phyloP scores from a whole-genome alignment of 306 rosid genomes.

The Prunus dulcis region DNA sequence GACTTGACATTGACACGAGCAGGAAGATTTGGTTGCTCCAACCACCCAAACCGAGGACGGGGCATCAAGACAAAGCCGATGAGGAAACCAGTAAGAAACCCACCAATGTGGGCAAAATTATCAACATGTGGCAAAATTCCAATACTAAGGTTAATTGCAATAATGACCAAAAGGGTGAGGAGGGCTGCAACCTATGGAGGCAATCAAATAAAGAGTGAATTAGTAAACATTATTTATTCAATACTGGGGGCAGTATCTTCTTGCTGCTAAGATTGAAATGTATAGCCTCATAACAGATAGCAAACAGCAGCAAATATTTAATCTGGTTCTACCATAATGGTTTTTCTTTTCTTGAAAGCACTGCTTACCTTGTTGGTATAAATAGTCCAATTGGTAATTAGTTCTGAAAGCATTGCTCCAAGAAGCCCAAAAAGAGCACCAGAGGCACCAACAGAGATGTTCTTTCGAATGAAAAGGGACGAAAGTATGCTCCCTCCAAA shows the following conservation, averaged over 20 bases:
- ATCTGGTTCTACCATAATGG: no score
- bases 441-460: slow-evolving; percentile 89
- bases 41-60: slow-evolving; percentile 74
- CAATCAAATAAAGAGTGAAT: neutral
- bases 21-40: slow-evolving; percentile 46
- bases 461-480: slow-evolving; percentile 52
- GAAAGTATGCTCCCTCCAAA: slow-evolving; percentile 77
- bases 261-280: no score
- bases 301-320: no score
- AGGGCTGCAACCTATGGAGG: slow-evolving; percentile 65
- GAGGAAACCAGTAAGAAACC: slow-evolving; percentile 69
- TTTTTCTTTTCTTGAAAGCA: neutral
- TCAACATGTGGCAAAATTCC: slow-evolving; percentile 81
- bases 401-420: slow-evolving; percentile 97
- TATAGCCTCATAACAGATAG: no score
- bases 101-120: slow-evolving; percentile 88
- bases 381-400: slow-evolving; percentile 83
- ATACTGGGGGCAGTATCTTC: no score
- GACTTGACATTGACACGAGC: slow-evolving; percentile 44
- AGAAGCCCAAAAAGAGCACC: slow-evolving; percentile 93
- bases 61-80: slow-evolving; percentile 74
- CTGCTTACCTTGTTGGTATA: slow-evolving; percentile 68
- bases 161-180: slow-evolving; percentile 58
- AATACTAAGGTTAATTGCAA: slow-evolving; percentile 66
- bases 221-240: neutral